Evolutionary conservation across 2,329 filamentous ascomycete species (phyloP).

Genomic region (Exophiala sideris): DNA sequence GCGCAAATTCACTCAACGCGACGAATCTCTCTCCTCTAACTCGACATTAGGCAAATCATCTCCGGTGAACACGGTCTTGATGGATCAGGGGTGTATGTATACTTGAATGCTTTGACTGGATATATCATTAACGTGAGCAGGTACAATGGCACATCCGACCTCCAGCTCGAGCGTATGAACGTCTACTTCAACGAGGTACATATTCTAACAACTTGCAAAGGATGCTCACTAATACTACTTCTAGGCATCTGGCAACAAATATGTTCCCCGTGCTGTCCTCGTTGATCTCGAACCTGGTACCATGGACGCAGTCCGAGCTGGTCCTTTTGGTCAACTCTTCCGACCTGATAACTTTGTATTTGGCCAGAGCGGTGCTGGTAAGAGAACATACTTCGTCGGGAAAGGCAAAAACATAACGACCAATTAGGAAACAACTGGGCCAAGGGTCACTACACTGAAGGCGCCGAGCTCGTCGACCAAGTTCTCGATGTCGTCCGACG

Average conservation of each 20-base stretch:
- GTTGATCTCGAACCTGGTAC: constrained; percentile 99
- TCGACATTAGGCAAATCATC: constrained; percentile 65
- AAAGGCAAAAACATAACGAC: constrained; percentile 14
- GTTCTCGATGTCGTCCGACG: constrained; percentile 98
- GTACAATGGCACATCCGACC: constrained; percentile 97
- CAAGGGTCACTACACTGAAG: constrained; percentile 99
- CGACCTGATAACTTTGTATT: constrained; percentile 99
- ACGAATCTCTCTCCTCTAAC: constrained; percentile 38
- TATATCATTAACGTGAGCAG: constrained; percentile 42
- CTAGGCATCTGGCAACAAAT: constrained; percentile 95
- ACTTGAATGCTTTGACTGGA: constrained; percentile 4
- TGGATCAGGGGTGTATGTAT: constrained; percentile 85
- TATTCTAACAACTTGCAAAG: not conserved
- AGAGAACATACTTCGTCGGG: constrained; percentile 1
- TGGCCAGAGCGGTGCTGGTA: constrained; percentile 94
- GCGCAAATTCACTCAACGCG: constrained; percentile 38
- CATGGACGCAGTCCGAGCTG: constrained; percentile 98
- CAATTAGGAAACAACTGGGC: constrained; percentile 86
- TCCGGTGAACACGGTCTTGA: constrained; percentile 95
- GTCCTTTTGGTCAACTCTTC: constrained; percentile 98
- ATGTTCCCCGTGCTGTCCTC: constrained; percentile 97
- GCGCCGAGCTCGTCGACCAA: constrained; percentile 97
- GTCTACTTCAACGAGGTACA: constrained; percentile 95
- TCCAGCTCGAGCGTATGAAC: constrained; percentile 99
- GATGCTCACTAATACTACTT: constrained; percentile 9